Evolutionary conservation across 148 eudicot genomes (phyloP), one percentile per base, ranked within the genome.

Genomic region (Fagopyrum esculentum): DNA sequence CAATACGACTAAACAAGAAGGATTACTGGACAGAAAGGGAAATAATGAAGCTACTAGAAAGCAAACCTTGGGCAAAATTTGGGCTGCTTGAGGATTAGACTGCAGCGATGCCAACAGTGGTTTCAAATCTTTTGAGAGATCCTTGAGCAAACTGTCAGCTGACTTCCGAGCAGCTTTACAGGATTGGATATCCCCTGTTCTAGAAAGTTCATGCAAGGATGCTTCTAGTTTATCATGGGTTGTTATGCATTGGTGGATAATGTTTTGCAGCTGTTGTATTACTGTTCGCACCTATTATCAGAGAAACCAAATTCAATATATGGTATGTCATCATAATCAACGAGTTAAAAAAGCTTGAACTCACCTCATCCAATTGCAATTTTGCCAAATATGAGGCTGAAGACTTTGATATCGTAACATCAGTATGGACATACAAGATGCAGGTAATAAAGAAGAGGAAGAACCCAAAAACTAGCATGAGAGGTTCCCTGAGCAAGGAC

Each of bases 361-460:
- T 19, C 76, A 90, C 99, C 99, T 95, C 99, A 73, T 95, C 99
- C 97, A 93, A 87, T 79, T 95, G 99, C 80, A 89, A 84, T 79
- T 84, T 90, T 51, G 99, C 99, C 76, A 95, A 54, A 77, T 95
- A 95, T 74, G 97, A 92, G 74, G 97, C 80, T 75, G 99, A 90
- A 10, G 92, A 83, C 81, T 95, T 95, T 74, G 99, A 95, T 83
- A 95, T 95, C 43, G 99, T 92, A 71, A 95, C 74, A 83, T 95
- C 99, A 47, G 94, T 92, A 83, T 90, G 93, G 76, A 82, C 81
- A 75, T 95, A 95, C 8, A 87, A 83, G 49, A 95, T 84, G 80
- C 97, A 89, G 50, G 99, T 84, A 79, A 90, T 76, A 75, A 95
- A 95, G 49, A 92, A 86, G 83, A 87, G 83, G 88, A 95, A 89